phyloP scores from a whole-genome alignment of 148 eudicot genomes.

The Oxyria digyna region DNA sequence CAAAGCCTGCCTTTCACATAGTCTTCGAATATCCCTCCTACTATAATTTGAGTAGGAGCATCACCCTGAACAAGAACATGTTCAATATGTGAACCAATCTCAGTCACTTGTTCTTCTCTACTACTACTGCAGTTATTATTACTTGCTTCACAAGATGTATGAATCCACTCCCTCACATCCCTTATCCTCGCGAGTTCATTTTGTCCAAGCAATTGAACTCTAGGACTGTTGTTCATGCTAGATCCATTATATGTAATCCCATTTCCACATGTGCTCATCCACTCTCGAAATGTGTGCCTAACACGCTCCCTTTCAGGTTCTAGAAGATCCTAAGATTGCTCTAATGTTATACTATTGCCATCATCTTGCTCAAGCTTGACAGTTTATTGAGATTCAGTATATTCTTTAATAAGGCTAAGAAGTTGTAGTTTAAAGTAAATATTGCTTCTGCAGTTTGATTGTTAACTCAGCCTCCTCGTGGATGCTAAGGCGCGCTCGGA shows the following conservation, averaged over 20 bases:
- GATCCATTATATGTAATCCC: slow-evolving; percentile 24
- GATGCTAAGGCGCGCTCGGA: too few species aligned
- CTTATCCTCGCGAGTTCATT: slow-evolving; percentile 52
- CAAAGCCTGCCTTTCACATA: slow-evolving; percentile 89
- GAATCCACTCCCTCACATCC: slow-evolving; percentile 56
- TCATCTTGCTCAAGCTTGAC: slow-evolving; percentile 36
- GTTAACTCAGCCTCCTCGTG: too few species aligned
- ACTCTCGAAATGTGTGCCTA: slow-evolving; percentile 54
- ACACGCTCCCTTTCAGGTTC: too few species aligned
- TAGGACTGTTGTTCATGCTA: too few species aligned
- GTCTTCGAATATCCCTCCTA: slow-evolving; percentile 50
- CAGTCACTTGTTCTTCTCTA: slow-evolving; percentile 39
- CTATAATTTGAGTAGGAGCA: slow-evolving; percentile 19
- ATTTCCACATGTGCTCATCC: slow-evolving; percentile 47
- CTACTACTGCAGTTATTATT: slow-evolving; percentile 19
- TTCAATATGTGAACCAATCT: slow-evolving; percentile 42
- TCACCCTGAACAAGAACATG: slow-evolving; percentile 36
- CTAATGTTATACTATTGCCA: slow-evolving; percentile 37
- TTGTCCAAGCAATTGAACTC: slow-evolving; percentile 42
- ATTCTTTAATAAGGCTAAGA: too few species aligned
- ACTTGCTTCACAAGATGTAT: slow-evolving; percentile 34
- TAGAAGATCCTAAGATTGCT: slow-evolving; percentile 54
- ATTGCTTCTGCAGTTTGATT: too few species aligned
- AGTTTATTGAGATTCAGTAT: too few species aligned
- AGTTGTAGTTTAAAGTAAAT: too few species aligned